Percentiles rank a stretch among this genome's conserved stretches.
Evolutionary conservation across 768 basidiomycete genomes (phyloP).

Genomic region (Suillus spraguei): DNA sequence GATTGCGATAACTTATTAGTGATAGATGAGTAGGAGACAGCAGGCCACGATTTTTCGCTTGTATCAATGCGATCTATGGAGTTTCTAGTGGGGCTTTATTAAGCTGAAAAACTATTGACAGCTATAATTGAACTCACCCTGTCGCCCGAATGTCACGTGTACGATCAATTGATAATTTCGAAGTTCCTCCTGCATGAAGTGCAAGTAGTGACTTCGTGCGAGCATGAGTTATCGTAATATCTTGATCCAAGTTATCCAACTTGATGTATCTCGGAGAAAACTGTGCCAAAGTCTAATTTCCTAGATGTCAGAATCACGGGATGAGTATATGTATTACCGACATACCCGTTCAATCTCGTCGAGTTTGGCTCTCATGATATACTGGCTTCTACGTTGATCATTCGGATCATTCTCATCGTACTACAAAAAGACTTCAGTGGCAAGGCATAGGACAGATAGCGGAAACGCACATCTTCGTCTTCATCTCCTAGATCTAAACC

Average conservation of each 20-base stretch:
- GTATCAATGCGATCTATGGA: slow-evolving; percentile 11
- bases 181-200: slow-evolving; percentile 9
- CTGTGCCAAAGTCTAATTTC: slow-evolving; percentile 58
- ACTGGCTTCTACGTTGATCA: slow-evolving; percentile 75
- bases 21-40: slow-evolving; percentile 45
- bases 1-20: slow-evolving; percentile 22
- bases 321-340: slow-evolving; percentile 19
- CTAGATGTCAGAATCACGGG: slow-evolving; percentile 20
- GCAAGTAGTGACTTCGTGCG: slow-evolving; percentile 14
- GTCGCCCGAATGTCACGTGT: background rate
- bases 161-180: slow-evolving; percentile 5
- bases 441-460: slow-evolving; percentile 7
- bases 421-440: slow-evolving; percentile 37
- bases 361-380: slow-evolving; percentile 70
- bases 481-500: slow-evolving; percentile 45
- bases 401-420: slow-evolving; percentile 73
- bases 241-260: slow-evolving; percentile 23
- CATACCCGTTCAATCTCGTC: slow-evolving; percentile 77
- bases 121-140: slow-evolving; percentile 3
- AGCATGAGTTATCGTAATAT: slow-evolving; percentile 24
- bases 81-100: background rate
- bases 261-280: slow-evolving; percentile 57
- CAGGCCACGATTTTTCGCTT: slow-evolving; percentile 40
- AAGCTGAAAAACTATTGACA: background rate
- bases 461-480: slow-evolving; percentile 42